Base-by-base conservation (phyloP, 371 early-diverging fungal genomes). In the Mucor mucedo region DNA sequence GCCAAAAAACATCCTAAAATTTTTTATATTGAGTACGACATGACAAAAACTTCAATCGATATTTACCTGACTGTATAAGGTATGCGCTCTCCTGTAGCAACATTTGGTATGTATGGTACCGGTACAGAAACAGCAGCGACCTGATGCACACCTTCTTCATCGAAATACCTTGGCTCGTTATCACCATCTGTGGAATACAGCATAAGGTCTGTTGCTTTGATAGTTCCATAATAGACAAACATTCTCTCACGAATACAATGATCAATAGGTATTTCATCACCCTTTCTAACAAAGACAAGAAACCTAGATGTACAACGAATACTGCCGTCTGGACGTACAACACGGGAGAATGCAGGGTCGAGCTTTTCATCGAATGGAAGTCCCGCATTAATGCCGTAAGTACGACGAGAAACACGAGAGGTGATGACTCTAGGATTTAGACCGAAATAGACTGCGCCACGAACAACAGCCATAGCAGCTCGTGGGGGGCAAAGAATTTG, bases 381-480 rank as follows among this genome's bases (percentile, higher is more conserved):
- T 0, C 84, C 86, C 5, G 84, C 83, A 57, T 84, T 83, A 60
- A 86, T 86, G 16, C 84, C 86, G 58, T 86, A 86, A 4, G 83
- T 83, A 4, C 86, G 75, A n/a, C 84, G 76, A 28, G 82, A 79
- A 11, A 86, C 76, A n/a, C 86, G 80, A 6, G 86, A 73, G 3
- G 75, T 78, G 21, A 84, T 76, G 1, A 77, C 70, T 5, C 76
- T 70, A 32, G 86, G 86, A 47, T 83, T 75, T 33, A 86, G 56
- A 4, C 84, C 84, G 44, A 78, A 82, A 40, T 75, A 78, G 3
- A 79, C 84, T 10, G 79, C 82, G 27, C 82, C 82, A 9, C 82
- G 75, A 3, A 82, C 82, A 5, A 82, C 76, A n/a, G 82, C 82
- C 52, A 78, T 58, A 2, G 77, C 70, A 9, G 82, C 82, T 21